These are phyloP conservation scores for Ambispora gerdemannii DNA, from an alignment of 192 early-diverging fungal species.

Conservation along the genomic window DNA sequence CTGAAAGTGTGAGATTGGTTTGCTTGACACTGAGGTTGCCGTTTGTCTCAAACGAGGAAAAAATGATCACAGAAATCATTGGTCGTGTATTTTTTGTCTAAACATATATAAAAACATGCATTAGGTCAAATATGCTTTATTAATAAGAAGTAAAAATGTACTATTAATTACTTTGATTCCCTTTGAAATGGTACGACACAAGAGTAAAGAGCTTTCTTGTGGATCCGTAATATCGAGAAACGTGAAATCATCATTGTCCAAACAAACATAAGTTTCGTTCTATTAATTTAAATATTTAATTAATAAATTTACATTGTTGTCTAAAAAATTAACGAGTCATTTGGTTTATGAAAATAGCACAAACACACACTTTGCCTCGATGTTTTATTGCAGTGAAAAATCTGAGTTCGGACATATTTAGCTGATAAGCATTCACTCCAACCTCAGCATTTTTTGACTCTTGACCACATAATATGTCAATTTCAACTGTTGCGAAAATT, in stretches of 20 bases:
- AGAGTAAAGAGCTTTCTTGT: constrained; percentile 31
- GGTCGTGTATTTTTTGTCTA: constrained; percentile 50
- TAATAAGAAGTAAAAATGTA: no score
- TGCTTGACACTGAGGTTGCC: constrained; percentile 57
- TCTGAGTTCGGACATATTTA: constrained; percentile 42
- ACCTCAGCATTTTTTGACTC: neutral
- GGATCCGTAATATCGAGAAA: constrained; percentile 42
- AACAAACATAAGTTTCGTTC: constrained; percentile 45
- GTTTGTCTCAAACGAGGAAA: constrained; percentile 46
- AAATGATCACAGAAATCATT: constrained; percentile 59
- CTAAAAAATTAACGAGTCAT: no score
- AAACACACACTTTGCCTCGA: constrained; percentile 39
- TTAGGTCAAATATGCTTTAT: no score
- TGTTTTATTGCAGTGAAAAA: constrained; percentile 52
- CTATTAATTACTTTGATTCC: constrained; percentile 45
- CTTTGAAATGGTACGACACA: constrained; percentile 48
- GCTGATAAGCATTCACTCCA: no score
- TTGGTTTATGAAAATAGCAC: no score
- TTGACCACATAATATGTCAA: constrained; percentile 20
- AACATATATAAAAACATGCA: neutral
- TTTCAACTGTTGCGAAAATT: constrained; percentile 28
- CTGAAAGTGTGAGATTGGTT: constrained; percentile 48
- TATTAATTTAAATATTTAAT: no score
- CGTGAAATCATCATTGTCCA: constrained; percentile 53
- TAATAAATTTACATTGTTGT: no score